A percentile compares a stretch with the other conserved stretches of the same genome.
These are phyloP conservation scores for Geotrichum cucujoidarum DNA, from an alignment of 1,139 yeast genomes.

Conservation along the genomic window DNA sequence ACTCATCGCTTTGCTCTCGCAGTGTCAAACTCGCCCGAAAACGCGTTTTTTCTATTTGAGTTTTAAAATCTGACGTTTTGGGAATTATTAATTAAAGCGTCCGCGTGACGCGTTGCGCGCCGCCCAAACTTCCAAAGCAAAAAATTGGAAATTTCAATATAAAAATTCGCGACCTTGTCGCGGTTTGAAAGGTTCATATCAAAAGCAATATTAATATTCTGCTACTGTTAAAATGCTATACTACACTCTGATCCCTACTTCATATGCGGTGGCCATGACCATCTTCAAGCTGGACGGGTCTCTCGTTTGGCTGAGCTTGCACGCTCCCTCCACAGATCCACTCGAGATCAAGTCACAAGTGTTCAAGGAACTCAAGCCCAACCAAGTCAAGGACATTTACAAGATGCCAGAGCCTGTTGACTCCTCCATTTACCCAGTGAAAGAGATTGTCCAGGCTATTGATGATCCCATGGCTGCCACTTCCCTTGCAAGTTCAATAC, in stretches of 20 bases:
- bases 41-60: no score
- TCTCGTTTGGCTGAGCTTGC: constrained; percentile 3
- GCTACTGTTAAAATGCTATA: constrained; percentile 3
- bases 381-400: not conserved
- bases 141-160: no score
- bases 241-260: not conserved
- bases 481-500: not conserved
- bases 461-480: not conserved
- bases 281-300: constrained; percentile 1
- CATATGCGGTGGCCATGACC: not conserved
- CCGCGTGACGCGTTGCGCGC: not conserved
- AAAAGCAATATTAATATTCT: no score
- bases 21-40: no score
- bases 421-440: not conserved
- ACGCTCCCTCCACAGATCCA: not conserved
- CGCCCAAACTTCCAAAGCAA: not conserved
- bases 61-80: no score
- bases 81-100: no score
- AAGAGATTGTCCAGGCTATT: not conserved
- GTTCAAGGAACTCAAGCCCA: not conserved
- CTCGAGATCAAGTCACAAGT: not conserved
- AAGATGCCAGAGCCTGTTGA: not conserved
- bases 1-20: no score
- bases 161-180: no score
- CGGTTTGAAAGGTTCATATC: no score